A percentile compares a stretch with the other conserved stretches of the same genome.
Conservation (phyloP, 2,329 filamentous ascomycete genomes). For the Claviceps pusilla region DNA sequence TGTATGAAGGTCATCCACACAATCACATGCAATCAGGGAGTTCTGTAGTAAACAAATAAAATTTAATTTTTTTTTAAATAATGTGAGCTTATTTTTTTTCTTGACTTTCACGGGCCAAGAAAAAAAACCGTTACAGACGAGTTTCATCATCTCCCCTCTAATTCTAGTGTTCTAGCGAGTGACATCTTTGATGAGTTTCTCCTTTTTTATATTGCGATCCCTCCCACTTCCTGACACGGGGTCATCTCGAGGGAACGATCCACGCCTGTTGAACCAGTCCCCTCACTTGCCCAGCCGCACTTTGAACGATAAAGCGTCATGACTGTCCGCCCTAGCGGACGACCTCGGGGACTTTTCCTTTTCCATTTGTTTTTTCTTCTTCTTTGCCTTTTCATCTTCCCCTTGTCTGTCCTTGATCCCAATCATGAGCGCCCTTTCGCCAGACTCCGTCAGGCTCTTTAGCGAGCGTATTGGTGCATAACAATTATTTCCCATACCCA, state of each 20-base stretch:
- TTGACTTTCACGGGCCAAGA: background rate
- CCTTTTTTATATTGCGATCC: no score
- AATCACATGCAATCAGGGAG: no score
- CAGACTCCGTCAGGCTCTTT: slow-evolving; percentile 13
- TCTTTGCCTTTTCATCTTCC: background rate
- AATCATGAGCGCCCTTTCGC: slow-evolving; percentile 7
- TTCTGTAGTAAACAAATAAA: no score
- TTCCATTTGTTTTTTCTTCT: background rate
- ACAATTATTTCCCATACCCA: slow-evolving; percentile 8
- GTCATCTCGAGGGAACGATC: slow-evolving; percentile 4
- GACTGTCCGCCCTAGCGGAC: slow-evolving; percentile 1
- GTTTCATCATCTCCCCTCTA: slow-evolving; percentile 12
- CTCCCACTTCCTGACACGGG: slow-evolving; percentile 4
- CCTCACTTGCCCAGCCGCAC: background rate
- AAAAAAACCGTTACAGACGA: slow-evolving; percentile 6
- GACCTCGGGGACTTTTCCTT: background rate
- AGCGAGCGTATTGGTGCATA: slow-evolving; percentile 21
- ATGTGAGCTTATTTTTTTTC: background rate
- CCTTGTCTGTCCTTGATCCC: background rate
- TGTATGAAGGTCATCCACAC: no score
- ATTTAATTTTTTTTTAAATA: no score
- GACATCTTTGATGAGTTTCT: slow-evolving; percentile 22
- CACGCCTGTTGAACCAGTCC: background rate
- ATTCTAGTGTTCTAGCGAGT: slow-evolving; percentile 23
- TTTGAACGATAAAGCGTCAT: background rate